A percentile compares a stretch with the other conserved stretches of the same genome.
Evolutionary conservation across 805 yeast species (phyloP).

Genomic region (Hanseniaspora meyeri): DNA sequence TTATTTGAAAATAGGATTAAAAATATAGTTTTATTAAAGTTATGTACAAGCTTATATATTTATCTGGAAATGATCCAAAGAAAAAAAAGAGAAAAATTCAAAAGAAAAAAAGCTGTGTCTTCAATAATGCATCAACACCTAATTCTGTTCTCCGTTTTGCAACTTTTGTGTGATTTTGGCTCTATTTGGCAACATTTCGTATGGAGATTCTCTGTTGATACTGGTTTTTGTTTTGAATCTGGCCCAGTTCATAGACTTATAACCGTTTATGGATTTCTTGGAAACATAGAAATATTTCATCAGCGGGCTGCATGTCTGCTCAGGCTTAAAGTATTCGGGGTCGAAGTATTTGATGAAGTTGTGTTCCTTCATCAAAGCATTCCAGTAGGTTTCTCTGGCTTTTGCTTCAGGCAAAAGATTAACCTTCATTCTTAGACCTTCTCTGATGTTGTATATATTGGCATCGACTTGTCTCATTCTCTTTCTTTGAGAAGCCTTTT

Average conservation of each 20-base stretch:
- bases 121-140: background rate
- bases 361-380: background rate
- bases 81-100: background rate
- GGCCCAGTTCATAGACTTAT: slow-evolving; percentile 8
- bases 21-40: background rate
- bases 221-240: slow-evolving; percentile 12
- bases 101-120: background rate
- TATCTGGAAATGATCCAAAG: background rate
- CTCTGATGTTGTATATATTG: slow-evolving; percentile 48
- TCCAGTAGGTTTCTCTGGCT: background rate
- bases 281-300: slow-evolving; percentile 4
- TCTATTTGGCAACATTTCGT: background rate
- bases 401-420: slow-evolving; percentile 13
- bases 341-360: background rate
- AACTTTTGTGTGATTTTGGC: background rate
- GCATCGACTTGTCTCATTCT: slow-evolving; percentile 73
- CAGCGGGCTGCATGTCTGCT: slow-evolving; percentile 4
- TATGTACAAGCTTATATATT: background rate
- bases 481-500: slow-evolving; percentile 72
- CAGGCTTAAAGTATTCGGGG: slow-evolving; percentile 7
- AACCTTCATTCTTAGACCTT: slow-evolving; percentile 33
- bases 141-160: background rate
- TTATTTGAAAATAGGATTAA: no score
- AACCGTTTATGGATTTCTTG: slow-evolving; percentile 6
- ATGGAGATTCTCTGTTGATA: slow-evolving; percentile 11